Evolutionary conservation across 2,329 filamentous ascomycete genomes (phyloP).

Genomic region (Penicillium vulpinum): DNA sequence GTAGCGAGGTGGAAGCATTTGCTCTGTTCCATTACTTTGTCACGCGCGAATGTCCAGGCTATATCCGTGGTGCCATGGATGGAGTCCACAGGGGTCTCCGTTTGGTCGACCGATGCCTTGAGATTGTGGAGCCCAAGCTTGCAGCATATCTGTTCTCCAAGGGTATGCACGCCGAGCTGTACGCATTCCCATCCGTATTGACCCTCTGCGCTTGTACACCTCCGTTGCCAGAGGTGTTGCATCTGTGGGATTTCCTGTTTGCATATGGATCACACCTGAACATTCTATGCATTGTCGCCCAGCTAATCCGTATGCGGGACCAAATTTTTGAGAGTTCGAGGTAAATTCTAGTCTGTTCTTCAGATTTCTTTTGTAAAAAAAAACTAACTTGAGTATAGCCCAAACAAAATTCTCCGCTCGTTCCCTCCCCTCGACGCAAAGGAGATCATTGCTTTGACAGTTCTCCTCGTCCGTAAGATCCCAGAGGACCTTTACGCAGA

Average conservation of each 20-base stretch:
- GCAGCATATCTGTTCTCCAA: constrained; percentile 81
- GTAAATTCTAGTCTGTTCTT: constrained; percentile 49
- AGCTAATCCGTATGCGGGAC: constrained; percentile 83
- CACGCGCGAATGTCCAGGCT: constrained; percentile 84
- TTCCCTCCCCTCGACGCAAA: constrained; percentile 82
- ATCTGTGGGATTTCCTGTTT: constrained; percentile 96
- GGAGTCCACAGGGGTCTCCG: constrained; percentile 90
- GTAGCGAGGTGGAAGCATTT: constrained; percentile 93
- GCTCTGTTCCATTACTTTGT: constrained; percentile 86
- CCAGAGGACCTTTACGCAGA: constrained; percentile 88
- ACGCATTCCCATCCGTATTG: constrained; percentile 91
- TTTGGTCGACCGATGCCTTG: constrained; percentile 86
- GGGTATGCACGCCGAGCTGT: constrained; percentile 87
- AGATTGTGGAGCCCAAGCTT: constrained; percentile 86
- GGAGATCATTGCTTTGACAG: constrained; percentile 78
- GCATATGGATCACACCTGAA: constrained; percentile 95
- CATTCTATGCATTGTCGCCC: constrained; percentile 92
- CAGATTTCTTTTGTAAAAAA: background rate
- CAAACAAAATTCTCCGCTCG: constrained; percentile 85
- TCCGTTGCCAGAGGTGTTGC: constrained; percentile 85
- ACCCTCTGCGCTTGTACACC: constrained; percentile 96
- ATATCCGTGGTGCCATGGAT: constrained; percentile 94
- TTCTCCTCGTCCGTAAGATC: constrained; percentile 85
- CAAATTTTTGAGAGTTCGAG: constrained; percentile 80
- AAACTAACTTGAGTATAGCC: constrained; percentile 55